A percentile compares a stretch with the other conserved stretches of the same genome.
These are phyloP conservation scores for Leptographium lundbergii DNA, from an alignment of 2,329 filamentous ascomycete species.

Conservation along the genomic window DNA sequence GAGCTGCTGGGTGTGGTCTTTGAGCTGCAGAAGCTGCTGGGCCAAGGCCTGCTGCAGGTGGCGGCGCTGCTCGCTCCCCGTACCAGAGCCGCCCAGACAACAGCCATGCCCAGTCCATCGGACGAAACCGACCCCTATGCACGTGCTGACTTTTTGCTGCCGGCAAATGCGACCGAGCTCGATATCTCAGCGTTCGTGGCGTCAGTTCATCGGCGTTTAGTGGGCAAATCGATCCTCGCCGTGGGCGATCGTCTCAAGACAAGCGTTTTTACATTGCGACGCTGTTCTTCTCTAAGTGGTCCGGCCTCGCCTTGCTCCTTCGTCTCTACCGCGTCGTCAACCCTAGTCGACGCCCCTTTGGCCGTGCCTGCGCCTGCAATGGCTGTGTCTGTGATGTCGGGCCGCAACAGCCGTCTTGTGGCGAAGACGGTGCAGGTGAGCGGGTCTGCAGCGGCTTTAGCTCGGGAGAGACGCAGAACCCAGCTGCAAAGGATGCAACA, in stretches of 20 bases:
- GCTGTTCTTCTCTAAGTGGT: not conserved
- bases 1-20: slow-evolving; percentile 44
- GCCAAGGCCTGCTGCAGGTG: slow-evolving; percentile 43
- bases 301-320: not conserved
- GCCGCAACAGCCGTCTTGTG: slow-evolving; percentile 2
- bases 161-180: slow-evolving; percentile 37
- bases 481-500: not conserved
- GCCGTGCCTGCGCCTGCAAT: not conserved
- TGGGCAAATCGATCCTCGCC: slow-evolving; percentile 24
- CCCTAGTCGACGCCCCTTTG: not conserved
- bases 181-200: slow-evolving; percentile 43
- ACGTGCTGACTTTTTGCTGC: slow-evolving; percentile 44
- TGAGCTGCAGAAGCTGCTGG: slow-evolving; percentile 44
- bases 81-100: not conserved
- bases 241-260: not conserved
- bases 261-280: not conserved
- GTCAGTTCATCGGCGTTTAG: slow-evolving; percentile 36
- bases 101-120: not conserved
- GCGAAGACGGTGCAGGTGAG: slow-evolving; percentile 7
- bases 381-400: not conserved
- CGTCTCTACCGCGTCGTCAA: not conserved
- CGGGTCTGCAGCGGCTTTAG: not conserved
- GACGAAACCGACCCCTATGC: slow-evolving; percentile 25
- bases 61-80: slow-evolving; percentile 20
- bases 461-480: not conserved